A percentile compares a stretch with the other conserved stretches of the same genome.
These are phyloP conservation scores for Physcomitrium patens DNA, from an alignment of 225 moss, liverwort and hornwort species.

Conservation along the genomic window DNA sequence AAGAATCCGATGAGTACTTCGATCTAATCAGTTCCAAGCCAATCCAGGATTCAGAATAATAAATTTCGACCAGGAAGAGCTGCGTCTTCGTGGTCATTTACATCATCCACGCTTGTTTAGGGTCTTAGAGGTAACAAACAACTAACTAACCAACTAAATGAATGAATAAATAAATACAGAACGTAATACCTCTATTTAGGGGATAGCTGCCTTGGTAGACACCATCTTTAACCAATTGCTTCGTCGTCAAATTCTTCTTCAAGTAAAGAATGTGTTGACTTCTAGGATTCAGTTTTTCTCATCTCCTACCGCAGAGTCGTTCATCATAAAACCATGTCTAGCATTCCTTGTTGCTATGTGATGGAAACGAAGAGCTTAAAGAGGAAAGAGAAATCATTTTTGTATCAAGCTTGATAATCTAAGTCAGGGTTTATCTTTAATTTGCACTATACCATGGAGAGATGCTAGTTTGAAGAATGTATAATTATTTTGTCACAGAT, in stretches of 20 bases:
- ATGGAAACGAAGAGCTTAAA: background rate
- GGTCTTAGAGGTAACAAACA: background rate
- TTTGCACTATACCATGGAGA: too few relatives aligned
- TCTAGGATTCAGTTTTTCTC: background rate
- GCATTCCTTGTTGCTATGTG: background rate
- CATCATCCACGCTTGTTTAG: background rate
- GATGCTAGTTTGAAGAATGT: background rate
- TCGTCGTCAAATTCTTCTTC: background rate
- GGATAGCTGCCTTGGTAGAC: background rate
- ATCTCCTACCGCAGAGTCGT: background rate
- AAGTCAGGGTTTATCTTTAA: background rate
- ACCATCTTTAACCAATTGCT: background rate
- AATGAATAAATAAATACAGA: too few relatives aligned
- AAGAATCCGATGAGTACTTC: too few relatives aligned
- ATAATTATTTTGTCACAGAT: slow-evolving; percentile 55
- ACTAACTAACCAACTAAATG: too few relatives aligned
- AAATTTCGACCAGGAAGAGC: too few relatives aligned
- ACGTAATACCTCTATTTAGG: background rate
- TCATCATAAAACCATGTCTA: background rate
- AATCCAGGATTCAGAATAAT: too few relatives aligned
- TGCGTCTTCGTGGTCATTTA: too few relatives aligned
- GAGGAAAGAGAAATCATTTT: background rate
- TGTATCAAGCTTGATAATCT: background rate
- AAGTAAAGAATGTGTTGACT: background rate
- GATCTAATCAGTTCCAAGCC: too few relatives aligned